These are phyloP conservation scores for Shiraia bambusicola DNA, from an alignment of 2,329 filamentous ascomycete genomes.

Conservation along the genomic window DNA sequence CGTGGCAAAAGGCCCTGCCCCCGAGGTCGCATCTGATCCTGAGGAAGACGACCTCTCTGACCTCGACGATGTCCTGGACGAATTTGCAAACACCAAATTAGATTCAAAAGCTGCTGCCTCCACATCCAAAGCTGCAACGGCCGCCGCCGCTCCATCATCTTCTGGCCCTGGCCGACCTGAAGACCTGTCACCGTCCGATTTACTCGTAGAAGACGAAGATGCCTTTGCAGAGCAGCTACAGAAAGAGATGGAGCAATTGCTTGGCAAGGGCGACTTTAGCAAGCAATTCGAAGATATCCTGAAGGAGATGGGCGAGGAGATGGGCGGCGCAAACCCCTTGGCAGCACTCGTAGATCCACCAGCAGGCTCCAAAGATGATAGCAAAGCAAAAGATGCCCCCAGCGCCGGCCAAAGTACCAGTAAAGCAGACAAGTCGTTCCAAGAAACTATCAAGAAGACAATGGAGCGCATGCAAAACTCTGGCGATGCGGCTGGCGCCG, in stretches of 20 bases:
- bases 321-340: constrained; percentile 25
- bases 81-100: constrained; percentile 72
- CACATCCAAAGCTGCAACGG: constrained; percentile 32
- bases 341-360: constrained; percentile 33
- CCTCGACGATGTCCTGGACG: constrained; percentile 90
- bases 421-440: constrained; percentile 69
- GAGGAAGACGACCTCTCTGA: constrained; percentile 93
- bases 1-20: constrained; percentile 19
- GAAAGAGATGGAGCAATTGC: constrained; percentile 80
- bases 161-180: constrained; percentile 45
- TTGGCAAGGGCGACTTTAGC: constrained; percentile 74
- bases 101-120: constrained; percentile 48
- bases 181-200: constrained; percentile 31
- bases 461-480: constrained; percentile 96
- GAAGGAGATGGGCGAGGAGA: constrained; percentile 61
- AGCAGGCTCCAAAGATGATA: constrained; percentile 15
- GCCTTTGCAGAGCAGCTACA: constrained; percentile 86
- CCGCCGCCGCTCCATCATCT: constrained; percentile 40
- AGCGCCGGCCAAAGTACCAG: constrained; percentile 10
- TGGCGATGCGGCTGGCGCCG: constrained; percentile 78
- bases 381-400: constrained; percentile 8
- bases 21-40: constrained; percentile 69
- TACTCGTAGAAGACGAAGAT: constrained; percentile 50
- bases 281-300: constrained; percentile 77
- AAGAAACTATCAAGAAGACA: constrained; percentile 87